Percentiles rank a stretch among this genome's conserved stretches.
Evolutionary conservation across 192 early-diverging fungal species (phyloP).

Genomic region (Umbelopsis vinacea): DNA sequence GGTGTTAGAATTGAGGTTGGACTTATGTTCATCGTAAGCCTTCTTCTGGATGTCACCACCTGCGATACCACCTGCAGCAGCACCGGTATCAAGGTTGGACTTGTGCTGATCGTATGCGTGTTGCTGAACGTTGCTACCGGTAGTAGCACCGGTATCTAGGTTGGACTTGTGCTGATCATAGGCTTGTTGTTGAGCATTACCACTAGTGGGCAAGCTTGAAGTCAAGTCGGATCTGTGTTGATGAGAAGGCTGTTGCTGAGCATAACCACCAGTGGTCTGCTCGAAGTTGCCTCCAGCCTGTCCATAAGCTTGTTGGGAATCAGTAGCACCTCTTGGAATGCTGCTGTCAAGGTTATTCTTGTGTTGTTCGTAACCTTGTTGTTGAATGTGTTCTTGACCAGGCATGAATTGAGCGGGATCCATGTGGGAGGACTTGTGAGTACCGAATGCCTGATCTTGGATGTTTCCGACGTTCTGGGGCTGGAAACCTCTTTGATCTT

Average conservation of each 20-base stretch:
- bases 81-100: neutral
- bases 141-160: neutral
- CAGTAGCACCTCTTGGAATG: too few species aligned
- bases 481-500: constrained; percentile 17
- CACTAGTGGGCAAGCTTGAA: neutral
- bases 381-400: too few species aligned
- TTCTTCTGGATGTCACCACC: neutral
- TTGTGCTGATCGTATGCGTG: neutral
- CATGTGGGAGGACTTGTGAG: neutral
- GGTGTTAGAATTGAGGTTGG: neutral
- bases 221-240: neutral
- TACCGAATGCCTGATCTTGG: neutral
- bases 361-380: too few species aligned
- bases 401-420: too few species aligned
- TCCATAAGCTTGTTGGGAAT: too few species aligned
- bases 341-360: too few species aligned
- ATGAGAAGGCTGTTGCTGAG: neutral
- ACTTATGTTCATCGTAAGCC: neutral
- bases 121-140: neutral
- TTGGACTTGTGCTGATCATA: neutral
- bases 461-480: neutral
- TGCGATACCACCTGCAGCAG: neutral
- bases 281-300: too few species aligned
- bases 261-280: too few species aligned
- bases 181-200: neutral